Conservation (phyloP, 768 basidiomycete genomes). For the Phlebiopsis gigantea region DNA sequence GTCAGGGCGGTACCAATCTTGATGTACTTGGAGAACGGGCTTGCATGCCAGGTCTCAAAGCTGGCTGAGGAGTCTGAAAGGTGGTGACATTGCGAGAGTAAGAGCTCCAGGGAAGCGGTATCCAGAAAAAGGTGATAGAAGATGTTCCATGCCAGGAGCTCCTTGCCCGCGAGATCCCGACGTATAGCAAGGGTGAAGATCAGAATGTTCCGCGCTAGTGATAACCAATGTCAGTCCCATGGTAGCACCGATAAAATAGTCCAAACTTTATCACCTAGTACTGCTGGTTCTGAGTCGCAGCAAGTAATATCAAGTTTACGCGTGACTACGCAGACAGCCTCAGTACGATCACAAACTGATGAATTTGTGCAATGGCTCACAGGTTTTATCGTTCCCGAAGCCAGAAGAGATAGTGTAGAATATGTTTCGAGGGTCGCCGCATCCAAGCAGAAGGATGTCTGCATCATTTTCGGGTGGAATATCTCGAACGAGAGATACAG, state of each 20-base stretch:
- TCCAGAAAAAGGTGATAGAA: slow-evolving; percentile 47
- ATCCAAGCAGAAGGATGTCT: slow-evolving; percentile 45
- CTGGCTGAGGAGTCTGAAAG: slow-evolving; percentile 30
- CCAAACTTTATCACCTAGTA: slow-evolving; percentile 31
- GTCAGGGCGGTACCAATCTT: slow-evolving; percentile 35
- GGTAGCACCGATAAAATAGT: too few relatives aligned
- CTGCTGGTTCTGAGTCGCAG: slow-evolving; percentile 42
- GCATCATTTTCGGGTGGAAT: slow-evolving; percentile 43
- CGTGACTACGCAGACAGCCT: background rate
- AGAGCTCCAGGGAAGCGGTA: slow-evolving; percentile 24
- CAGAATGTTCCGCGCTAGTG: slow-evolving; percentile 42
- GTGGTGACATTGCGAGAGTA: slow-evolving; percentile 36
- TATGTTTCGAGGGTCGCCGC: slow-evolving; percentile 52
- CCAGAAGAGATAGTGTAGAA: slow-evolving; percentile 41
- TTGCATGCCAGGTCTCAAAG: slow-evolving; percentile 34
- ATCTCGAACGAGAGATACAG: slow-evolving; percentile 42
- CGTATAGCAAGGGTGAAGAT: slow-evolving; percentile 40
- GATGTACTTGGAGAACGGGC: slow-evolving; percentile 32
- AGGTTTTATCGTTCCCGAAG: background rate
- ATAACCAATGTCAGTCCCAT: background rate
- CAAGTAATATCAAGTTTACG: slow-evolving; percentile 46
- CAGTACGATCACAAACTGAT: background rate
- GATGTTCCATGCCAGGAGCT: slow-evolving; percentile 34
- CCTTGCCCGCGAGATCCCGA: slow-evolving; percentile 10
- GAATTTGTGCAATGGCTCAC: slow-evolving; percentile 17